Conservation (phyloP, 176 grass and related monocot species). For the Oryza rufipogon region DNA sequence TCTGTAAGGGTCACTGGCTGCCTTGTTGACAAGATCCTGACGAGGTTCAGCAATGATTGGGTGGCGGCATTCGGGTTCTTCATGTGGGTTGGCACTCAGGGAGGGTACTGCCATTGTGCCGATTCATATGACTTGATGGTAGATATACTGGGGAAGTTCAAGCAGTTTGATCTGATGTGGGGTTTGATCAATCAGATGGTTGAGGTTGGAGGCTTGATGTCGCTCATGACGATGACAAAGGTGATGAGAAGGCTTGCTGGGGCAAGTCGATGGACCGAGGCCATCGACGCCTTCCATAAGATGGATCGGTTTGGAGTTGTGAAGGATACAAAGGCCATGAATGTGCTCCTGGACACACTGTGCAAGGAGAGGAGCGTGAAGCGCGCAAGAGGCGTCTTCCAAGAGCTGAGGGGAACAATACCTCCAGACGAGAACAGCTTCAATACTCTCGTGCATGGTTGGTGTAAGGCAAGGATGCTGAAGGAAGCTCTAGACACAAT, state of each 20-base stretch:
- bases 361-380: conserved; percentile 91
- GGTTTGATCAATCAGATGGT: conserved; percentile 72
- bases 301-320: conserved; percentile 67
- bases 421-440: conserved; percentile 66
- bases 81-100: conserved; percentile 66
- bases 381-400: conserved; percentile 66
- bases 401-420: conserved; percentile 51
- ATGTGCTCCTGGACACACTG: conserved; percentile 68
- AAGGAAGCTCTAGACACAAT: conserved; percentile 56
- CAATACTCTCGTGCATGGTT: conserved; percentile 79
- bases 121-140: conserved; percentile 67
- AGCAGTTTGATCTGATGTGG: conserved; percentile 77
- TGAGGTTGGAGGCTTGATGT: conserved; percentile 54
- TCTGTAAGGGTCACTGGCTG: conserved; percentile 44
- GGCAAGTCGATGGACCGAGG: conserved; percentile 62
- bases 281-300: conserved; percentile 56
- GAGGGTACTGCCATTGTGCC: conserved; percentile 47
- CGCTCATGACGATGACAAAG: conserved; percentile 69
- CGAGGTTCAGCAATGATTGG: conserved; percentile 77
- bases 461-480: conserved; percentile 79
- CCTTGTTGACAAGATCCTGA: conserved; percentile 65
- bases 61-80: conserved; percentile 77
- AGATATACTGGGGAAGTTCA: conserved; percentile 77
- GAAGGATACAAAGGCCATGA: conserved; percentile 77
- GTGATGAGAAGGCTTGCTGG: conserved; percentile 83